Evolutionary conservation across 305 asterid genomes (phyloP).

Genomic region (Fraxinus dipetala): DNA sequence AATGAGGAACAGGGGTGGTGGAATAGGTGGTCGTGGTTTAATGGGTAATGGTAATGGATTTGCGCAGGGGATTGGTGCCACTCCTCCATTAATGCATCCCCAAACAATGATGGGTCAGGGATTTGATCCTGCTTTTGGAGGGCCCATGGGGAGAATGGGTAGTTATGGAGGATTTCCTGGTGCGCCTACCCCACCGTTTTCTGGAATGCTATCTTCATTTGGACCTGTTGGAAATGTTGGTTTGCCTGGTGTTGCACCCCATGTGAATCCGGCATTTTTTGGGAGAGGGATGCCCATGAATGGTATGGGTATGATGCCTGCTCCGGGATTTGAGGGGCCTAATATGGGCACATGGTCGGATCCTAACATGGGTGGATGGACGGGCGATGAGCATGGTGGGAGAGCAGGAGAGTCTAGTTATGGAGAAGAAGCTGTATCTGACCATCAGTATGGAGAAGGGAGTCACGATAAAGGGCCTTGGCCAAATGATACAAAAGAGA

Average conservation of each 20-base stretch:
- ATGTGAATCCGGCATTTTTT: conserved; percentile 76
- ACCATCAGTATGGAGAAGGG: conserved; percentile 66
- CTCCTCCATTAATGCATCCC: conserved; percentile 64
- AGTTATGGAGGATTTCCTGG: conserved; percentile 73
- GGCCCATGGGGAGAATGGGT: conserved; percentile 75
- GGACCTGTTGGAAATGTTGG: conserved; percentile 70
- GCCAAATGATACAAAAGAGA: conserved; percentile 56
- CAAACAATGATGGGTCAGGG: conserved; percentile 82
- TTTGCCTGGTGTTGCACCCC: conserved; percentile 78
- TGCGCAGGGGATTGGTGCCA: conserved; percentile 60
- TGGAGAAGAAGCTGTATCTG: conserved; percentile 72
- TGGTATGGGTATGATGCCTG: conserved; percentile 78
- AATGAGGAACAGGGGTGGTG: conserved; percentile 60
- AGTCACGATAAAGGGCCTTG: conserved; percentile 61
- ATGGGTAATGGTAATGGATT: conserved; percentile 61
- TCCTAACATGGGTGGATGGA: conserved; percentile 71
- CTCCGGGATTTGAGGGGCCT: conserved; percentile 61
- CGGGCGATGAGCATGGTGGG: conserved; percentile 64
- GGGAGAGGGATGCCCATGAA: conserved; percentile 78
- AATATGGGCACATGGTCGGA: conserved; percentile 74
- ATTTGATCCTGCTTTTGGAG: conserved; percentile 76
- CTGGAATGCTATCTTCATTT: conserved; percentile 54
- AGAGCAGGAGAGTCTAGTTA: conserved; percentile 76
- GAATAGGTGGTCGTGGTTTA: conserved; percentile 58
- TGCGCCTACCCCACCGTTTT: conserved; percentile 61